Percentiles rank a stretch among this genome's conserved stretches.
Conservation (phyloP, 2,329 filamentous ascomycete species). For the Venturia effusa region DNA sequence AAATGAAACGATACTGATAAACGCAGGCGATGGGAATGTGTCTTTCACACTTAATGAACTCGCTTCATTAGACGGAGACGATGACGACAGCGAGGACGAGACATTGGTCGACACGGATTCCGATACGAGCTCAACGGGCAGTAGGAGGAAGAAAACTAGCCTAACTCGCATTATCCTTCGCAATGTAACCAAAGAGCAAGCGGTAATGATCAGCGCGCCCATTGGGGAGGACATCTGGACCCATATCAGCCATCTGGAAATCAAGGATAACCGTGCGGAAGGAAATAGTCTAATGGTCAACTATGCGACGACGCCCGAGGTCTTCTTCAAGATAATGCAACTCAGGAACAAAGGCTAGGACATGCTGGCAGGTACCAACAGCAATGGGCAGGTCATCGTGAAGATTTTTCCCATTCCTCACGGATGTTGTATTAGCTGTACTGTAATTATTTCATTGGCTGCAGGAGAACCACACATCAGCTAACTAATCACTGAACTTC, state of each 20-base stretch:
- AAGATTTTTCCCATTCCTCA: neutral
- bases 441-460: too few relatives aligned
- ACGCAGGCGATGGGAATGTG: neutral
- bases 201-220: constrained; percentile 16
- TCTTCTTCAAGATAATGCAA: neutral
- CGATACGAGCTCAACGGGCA: constrained; percentile 6
- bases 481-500: too few relatives aligned
- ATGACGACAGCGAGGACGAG: constrained; percentile 12
- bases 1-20: constrained; percentile 4
- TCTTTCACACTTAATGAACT: neutral
- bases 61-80: neutral
- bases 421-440: neutral
- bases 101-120: constrained; percentile 14
- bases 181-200: constrained; percentile 14
- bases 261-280: constrained; percentile 14
- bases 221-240: constrained; percentile 15
- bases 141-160: constrained; percentile 1
- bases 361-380: neutral
- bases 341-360: neutral
- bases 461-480: too few relatives aligned
- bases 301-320: neutral
- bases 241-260: constrained; percentile 13
- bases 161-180: constrained; percentile 14
- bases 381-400: neutral
- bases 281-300: constrained; percentile 7